These are phyloP conservation scores for Aspergillus spinulosporus DNA, from an alignment of 2,329 filamentous ascomycete species.

Conservation along the genomic window DNA sequence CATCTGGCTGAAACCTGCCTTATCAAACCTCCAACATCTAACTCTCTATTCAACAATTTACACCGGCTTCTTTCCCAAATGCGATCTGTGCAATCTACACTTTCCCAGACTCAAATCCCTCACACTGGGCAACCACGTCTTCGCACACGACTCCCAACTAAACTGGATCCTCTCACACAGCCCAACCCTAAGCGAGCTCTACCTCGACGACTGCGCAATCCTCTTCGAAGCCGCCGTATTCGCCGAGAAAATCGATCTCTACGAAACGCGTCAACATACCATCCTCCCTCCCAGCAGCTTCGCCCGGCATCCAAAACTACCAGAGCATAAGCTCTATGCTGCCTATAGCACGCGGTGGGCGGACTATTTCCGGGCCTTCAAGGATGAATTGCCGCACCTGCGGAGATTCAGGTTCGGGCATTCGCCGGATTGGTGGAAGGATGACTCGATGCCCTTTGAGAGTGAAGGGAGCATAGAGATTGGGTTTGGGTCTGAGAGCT, in stretches of 20 bases:
- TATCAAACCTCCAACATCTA: conserved; percentile 33
- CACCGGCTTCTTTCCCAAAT: conserved; percentile 45
- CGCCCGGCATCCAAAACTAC: no score
- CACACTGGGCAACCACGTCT: conserved; percentile 35
- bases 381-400: conserved; percentile 17
- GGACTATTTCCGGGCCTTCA: no score
- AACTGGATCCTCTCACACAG: no score
- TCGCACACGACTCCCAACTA: no score
- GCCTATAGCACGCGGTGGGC: no score
- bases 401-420: conserved; percentile 22
- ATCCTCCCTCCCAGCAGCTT: no score
- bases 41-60: conserved; percentile 41
- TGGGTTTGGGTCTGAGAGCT: conserved; percentile 17
- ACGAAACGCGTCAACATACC: no score
- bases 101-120: conserved; percentile 46
- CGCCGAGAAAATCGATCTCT: no score
- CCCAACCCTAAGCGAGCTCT: no score
- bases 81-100: conserved; percentile 35
- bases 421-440: conserved; percentile 6
- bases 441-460: conserved; percentile 22
- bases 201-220: no score
- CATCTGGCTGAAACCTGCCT: conserved; percentile 14
- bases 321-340: no score
- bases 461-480: conserved; percentile 20
- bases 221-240: no score